Evolutionary conservation across 1,284 basidiomycete species (phyloP).

Genomic region (Sporisorium reilianum): DNA sequence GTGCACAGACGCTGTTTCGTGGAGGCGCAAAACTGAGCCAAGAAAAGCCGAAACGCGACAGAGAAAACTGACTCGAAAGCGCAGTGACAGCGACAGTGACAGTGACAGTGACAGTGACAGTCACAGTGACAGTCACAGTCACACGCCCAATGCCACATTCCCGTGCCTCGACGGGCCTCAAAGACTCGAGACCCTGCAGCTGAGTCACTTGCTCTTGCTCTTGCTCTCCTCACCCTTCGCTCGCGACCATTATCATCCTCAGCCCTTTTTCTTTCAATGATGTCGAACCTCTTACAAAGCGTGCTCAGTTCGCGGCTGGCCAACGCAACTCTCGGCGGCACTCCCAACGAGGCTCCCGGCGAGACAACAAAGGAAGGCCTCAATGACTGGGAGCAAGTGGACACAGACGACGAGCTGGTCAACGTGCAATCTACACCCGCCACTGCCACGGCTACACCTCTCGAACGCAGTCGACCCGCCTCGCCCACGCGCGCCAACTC

Average conservation of each 20-base stretch:
- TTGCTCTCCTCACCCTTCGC: not conserved
- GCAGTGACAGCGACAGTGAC: not conserved
- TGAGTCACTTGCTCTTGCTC: constrained; percentile 2
- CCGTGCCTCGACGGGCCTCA: constrained; percentile 3
- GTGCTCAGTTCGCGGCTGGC: constrained; percentile 57
- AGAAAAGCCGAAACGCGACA: no score
- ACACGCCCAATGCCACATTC: not conserved
- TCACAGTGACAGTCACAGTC: not conserved
- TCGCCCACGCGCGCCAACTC: constrained; percentile 35
- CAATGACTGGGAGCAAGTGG: constrained; percentile 59
- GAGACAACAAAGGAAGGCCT: constrained; percentile 29
- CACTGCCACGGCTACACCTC: constrained; percentile 48
- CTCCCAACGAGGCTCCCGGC: constrained; percentile 13
- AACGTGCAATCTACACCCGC: constrained; percentile 38
- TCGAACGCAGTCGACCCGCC: constrained; percentile 43
- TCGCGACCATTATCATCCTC: constrained; percentile 5
- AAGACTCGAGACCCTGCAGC: constrained; percentile 10
- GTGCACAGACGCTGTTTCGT: constrained; percentile 11
- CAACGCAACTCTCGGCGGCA: constrained; percentile 40
- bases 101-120: no score
- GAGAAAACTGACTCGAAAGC: constrained; percentile 2
- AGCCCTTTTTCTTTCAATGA: constrained; percentile 11
- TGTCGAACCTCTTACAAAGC: constrained; percentile 59
- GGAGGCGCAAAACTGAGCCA: constrained; percentile 4
- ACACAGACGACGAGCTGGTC: constrained; percentile 55